phyloP scores from a whole-genome alignment of 1,139 yeast genomes.

The Trichomonascaceae sp. region DNA sequence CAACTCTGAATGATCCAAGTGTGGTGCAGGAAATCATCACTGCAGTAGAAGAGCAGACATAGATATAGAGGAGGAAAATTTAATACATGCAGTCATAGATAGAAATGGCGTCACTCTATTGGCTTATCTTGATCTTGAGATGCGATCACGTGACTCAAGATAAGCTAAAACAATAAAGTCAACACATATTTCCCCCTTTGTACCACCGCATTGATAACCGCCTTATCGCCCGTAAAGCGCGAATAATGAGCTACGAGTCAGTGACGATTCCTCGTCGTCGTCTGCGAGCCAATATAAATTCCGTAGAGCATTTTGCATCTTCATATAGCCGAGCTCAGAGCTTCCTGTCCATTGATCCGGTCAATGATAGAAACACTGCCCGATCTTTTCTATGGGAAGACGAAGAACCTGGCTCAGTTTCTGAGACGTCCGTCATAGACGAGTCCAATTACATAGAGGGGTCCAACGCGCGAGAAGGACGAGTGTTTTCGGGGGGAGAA shows the following conservation, averaged over 20 bases:
- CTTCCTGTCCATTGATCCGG: constrained; percentile 49
- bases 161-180: background rate
- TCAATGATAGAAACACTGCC: constrained; percentile 33
- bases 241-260: constrained; percentile 8
- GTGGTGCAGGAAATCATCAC: constrained; percentile 70
- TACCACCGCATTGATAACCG: background rate
- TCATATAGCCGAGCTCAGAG: constrained; percentile 76
- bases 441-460: background rate
- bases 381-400: constrained; percentile 43
- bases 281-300: constrained; percentile 37
- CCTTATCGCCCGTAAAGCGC: background rate
- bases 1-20: constrained; percentile 85
- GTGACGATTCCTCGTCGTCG: constrained; percentile 9
- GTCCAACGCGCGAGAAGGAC: background rate
- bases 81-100: background rate
- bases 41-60: constrained; percentile 26
- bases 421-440: background rate
- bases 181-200: background rate
- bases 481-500: background rate
- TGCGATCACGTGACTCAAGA: background rate
- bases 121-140: background rate
- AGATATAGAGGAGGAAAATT: background rate
- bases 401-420: constrained; percentile 12
- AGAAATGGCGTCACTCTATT: background rate
- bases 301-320: constrained; percentile 71